phyloP scores from a whole-genome alignment of 2,329 filamentous ascomycete genomes.

The Fusarium camptoceras region DNA sequence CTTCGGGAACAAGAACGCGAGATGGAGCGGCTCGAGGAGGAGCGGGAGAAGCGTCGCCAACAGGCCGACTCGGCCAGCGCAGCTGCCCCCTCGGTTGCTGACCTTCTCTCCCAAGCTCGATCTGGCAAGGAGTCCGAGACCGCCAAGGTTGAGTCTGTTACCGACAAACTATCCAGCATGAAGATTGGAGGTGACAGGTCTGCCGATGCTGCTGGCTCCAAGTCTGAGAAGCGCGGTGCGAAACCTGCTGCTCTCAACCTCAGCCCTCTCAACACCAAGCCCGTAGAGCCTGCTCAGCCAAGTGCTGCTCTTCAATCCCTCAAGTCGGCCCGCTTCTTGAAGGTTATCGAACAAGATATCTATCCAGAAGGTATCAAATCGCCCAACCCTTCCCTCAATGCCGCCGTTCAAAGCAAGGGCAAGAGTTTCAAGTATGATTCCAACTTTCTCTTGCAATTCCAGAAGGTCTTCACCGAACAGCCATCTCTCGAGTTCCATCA shows the following conservation, averaged over 20 bases:
- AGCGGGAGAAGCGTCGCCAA: constrained; percentile 69
- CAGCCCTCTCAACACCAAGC: constrained; percentile 81
- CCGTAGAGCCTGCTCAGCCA: constrained; percentile 90
- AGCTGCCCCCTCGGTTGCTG: constrained; percentile 60
- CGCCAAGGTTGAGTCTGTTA: constrained; percentile 54
- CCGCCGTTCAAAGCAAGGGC: constrained; percentile 80
- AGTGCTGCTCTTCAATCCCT: constrained; percentile 94
- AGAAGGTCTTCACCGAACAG: constrained; percentile 95
- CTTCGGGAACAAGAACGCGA: constrained; percentile 79
- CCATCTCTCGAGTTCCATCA: constrained; percentile 93
- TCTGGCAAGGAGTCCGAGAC: constrained; percentile 56
- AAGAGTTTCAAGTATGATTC: constrained; percentile 94
- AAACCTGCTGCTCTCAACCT: constrained; percentile 93
- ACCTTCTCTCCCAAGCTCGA: constrained; percentile 59
- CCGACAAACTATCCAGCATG: constrained; percentile 64
- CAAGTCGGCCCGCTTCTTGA: constrained; percentile 89
- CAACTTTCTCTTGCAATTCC: constrained; percentile 95
- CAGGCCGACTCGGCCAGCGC: constrained; percentile 63
- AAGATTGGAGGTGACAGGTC: constrained; percentile 61
- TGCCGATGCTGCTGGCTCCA: constrained; percentile 62
- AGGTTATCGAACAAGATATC: constrained; percentile 79
- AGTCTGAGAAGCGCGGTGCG: constrained; percentile 69
- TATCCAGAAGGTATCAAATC: constrained; percentile 89
- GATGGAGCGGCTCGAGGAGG: constrained; percentile 79
- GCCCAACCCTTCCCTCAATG: constrained; percentile 91